Percentiles rank a stretch among this genome's conserved stretches.
phyloP scores from a whole-genome alignment of 1,284 basidiomycete genomes.

The Leccinum insigne region DNA sequence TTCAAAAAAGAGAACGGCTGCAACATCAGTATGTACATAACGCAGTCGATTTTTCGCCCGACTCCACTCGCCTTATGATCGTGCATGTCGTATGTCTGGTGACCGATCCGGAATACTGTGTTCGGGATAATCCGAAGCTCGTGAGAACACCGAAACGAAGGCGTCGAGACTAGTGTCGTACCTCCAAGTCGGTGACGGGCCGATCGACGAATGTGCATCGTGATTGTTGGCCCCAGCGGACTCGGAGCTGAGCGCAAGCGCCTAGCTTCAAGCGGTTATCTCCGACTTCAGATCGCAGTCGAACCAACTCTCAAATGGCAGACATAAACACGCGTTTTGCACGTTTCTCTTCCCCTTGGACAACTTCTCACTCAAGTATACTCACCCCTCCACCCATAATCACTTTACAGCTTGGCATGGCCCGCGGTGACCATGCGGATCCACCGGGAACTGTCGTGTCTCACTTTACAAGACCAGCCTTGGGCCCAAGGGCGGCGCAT shows the following conservation, averaged over 20 bases:
- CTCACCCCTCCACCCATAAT: neutral
- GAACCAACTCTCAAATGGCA: neutral
- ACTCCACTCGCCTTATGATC: too few species aligned
- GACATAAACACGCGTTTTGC: neutral
- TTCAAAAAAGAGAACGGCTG: too few species aligned
- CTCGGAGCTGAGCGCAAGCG: neutral
- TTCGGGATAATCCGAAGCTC: neutral
- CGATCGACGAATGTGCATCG: neutral
- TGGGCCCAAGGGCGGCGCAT: neutral
- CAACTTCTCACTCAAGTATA: neutral
- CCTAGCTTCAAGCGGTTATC: neutral
- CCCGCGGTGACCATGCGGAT: conserved; percentile 3
- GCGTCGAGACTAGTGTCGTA: neutral
- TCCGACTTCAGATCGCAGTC: neutral
- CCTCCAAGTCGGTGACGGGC: neutral
- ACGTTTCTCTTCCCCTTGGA: neutral
- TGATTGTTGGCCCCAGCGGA: neutral
- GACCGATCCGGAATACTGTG: neutral
- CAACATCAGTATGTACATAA: too few species aligned
- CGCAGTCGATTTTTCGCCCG: neutral
- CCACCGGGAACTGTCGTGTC: neutral
- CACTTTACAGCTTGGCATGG: conserved; percentile 1
- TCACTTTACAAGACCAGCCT: neutral
- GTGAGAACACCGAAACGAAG: neutral
- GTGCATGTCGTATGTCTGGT: neutral